Evolutionary conservation across 1,284 basidiomycete species (phyloP).

Genomic region (Ceratobasidium theobromae): DNA sequence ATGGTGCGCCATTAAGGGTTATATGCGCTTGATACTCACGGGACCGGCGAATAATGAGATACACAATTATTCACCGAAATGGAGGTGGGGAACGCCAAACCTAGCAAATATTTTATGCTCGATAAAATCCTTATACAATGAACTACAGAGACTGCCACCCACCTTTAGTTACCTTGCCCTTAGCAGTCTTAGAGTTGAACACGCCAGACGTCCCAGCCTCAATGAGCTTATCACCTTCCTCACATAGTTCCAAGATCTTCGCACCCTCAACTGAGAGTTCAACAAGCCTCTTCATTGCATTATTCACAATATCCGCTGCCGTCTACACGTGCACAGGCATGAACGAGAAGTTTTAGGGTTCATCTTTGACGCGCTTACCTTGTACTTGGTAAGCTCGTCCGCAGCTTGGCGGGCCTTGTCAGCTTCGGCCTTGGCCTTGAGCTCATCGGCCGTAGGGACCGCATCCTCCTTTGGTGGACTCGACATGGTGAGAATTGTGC

Average conservation of each 20-base stretch:
- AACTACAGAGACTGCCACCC: slow-evolving; percentile 40
- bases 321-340: slow-evolving; percentile 50
- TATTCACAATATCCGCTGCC: slow-evolving; percentile 86
- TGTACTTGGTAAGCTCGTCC: slow-evolving; percentile 81
- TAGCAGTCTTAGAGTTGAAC: slow-evolving; percentile 89
- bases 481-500: slow-evolving; percentile 24
- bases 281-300: slow-evolving; percentile 85
- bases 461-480: slow-evolving; percentile 20
- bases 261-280: slow-evolving; percentile 75
- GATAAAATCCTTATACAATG: neutral
- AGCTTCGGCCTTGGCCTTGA: slow-evolving; percentile 37
- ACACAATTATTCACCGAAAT: slow-evolving; percentile 91
- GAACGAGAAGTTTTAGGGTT: slow-evolving; percentile 28
- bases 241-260: slow-evolving; percentile 87
- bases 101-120: slow-evolving; percentile 46
- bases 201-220: slow-evolving; percentile 71
- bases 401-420: slow-evolving; percentile 52
- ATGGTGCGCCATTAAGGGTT: slow-evolving; percentile 31
- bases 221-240: slow-evolving; percentile 81
- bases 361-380: slow-evolving; percentile 50
- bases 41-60: slow-evolving; percentile 78
- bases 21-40: slow-evolving; percentile 47
- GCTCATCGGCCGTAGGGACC: slow-evolving; percentile 8
- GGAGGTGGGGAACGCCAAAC: slow-evolving; percentile 91
- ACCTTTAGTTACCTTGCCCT: slow-evolving; percentile 87